phyloP scores from a whole-genome alignment of 2,329 filamentous ascomycete genomes.

The Diaporthe sp. region DNA sequence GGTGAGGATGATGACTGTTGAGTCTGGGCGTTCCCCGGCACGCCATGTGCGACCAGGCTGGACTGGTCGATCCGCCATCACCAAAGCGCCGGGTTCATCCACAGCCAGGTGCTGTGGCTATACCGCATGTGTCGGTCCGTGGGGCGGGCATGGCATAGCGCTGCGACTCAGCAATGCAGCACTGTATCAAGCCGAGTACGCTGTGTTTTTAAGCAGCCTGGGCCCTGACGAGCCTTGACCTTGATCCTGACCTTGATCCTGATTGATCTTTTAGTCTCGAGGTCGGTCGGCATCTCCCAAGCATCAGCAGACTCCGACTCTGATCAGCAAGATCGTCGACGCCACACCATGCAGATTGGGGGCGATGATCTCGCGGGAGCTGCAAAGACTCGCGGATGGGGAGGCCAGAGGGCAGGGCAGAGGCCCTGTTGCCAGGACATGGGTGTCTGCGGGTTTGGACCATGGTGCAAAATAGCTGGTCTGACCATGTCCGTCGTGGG shows the following conservation, averaged over 20 bases:
- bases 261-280: neutral
- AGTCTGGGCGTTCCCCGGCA: conserved; percentile 20
- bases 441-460: conserved; percentile 17
- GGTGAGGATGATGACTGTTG: conserved; percentile 2
- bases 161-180: neutral
- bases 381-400: conserved; percentile 9
- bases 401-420: neutral
- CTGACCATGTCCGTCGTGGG: neutral
- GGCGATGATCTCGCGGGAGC: conserved; percentile 27
- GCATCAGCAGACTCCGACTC: conserved; percentile 17
- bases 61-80: conserved; percentile 28
- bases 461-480: neutral
- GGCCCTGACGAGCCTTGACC: too few relatives aligned
- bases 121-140: conserved; percentile 6
- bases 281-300: neutral
- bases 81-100: conserved; percentile 29
- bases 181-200: neutral
- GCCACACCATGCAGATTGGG: conserved; percentile 30
- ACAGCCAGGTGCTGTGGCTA: conserved; percentile 17
- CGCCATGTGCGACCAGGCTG: conserved; percentile 27
- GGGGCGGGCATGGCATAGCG: conserved; percentile 9
- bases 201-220: neutral
- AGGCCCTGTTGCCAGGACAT: conserved; percentile 18
- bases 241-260: neutral
- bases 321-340: conserved; percentile 27